phyloP scores from a whole-genome alignment of 2,329 filamentous ascomycete genomes.

The Trichoderma sp. region DNA sequence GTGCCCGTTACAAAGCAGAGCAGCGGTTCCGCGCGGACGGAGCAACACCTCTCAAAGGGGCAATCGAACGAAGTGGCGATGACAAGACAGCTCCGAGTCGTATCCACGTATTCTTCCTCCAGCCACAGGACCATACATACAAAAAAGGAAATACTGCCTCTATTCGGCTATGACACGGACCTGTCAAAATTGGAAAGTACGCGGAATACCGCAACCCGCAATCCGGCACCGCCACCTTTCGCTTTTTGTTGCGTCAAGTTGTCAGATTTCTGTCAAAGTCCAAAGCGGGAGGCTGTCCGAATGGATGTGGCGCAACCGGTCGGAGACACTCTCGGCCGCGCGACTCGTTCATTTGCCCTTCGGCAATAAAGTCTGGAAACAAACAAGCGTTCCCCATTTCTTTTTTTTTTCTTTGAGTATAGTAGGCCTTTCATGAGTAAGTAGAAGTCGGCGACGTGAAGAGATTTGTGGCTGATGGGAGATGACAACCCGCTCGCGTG shows the following conservation, averaged over 20 bases:
- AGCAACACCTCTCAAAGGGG: not conserved
- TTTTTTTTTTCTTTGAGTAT: too few species aligned
- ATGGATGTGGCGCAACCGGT: not conserved
- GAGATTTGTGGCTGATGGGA: constrained; percentile 1
- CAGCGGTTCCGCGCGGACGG: not conserved
- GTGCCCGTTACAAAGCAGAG: not conserved
- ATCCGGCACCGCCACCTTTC: constrained; percentile 11
- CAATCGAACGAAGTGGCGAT: not conserved
- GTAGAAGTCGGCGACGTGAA: too few species aligned
- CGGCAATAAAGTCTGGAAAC: too few species aligned
- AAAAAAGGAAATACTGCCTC: not conserved
- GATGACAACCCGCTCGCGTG: not conserved
- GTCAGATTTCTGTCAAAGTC: not conserved
- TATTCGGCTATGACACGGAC: too few species aligned
- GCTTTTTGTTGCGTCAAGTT: too few species aligned
- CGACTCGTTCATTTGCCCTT: not conserved
- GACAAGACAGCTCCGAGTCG: not conserved
- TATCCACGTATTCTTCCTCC: not conserved
- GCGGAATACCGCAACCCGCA: not conserved
- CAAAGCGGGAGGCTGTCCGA: not conserved
- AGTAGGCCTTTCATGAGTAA: too few species aligned
- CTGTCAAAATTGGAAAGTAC: too few species aligned
- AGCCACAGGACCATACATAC: constrained; percentile 1
- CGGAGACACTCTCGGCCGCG: constrained; percentile 1
- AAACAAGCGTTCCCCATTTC: too few species aligned